Percentiles rank a stretch among this genome's conserved stretches.
Conservation (phyloP, 2,329 filamentous ascomycete genomes). For the Calycina herbarum region DNA sequence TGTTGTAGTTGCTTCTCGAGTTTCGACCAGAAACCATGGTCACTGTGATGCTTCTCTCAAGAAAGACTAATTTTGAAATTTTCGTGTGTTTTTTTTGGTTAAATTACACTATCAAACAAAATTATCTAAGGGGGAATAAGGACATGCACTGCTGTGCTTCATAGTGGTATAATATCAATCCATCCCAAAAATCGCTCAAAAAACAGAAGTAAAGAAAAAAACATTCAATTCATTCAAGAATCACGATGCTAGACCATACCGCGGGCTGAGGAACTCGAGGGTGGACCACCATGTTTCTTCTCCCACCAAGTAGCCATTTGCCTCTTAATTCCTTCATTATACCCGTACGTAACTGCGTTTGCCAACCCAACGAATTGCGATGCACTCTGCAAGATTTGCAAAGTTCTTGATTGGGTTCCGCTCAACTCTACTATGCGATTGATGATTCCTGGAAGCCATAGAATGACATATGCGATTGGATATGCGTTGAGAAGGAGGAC, state of each 20-base stretch:
- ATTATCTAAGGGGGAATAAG: not conserved
- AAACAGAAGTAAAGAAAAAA: not conserved
- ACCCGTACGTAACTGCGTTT: constrained; percentile 42
- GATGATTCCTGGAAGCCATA: constrained; percentile 42
- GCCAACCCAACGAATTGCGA: constrained; percentile 42
- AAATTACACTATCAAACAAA: not conserved
- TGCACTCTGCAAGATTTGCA: constrained; percentile 37
- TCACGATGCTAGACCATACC: not conserved
- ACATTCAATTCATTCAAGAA: not conserved
- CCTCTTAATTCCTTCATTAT: constrained; percentile 37
- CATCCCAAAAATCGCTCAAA: not conserved
- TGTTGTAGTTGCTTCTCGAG: too few species aligned
- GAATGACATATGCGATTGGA: constrained; percentile 40
- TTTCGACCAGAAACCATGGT: too few species aligned
- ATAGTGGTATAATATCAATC: constrained; percentile 2
- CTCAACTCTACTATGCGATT: constrained; percentile 40
- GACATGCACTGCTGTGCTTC: not conserved
- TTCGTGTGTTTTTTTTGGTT: not conserved
- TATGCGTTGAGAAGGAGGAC: constrained; percentile 43
- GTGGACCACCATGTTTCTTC: not conserved
- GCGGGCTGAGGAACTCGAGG: not conserved
- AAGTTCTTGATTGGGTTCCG: constrained; percentile 29
- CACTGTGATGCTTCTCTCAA: too few species aligned
- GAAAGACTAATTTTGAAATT: not conserved
- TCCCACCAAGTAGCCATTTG: constrained; percentile 13